Conservation (phyloP, 2,329 filamentous ascomycete species). For the Leptographium flavum region DNA sequence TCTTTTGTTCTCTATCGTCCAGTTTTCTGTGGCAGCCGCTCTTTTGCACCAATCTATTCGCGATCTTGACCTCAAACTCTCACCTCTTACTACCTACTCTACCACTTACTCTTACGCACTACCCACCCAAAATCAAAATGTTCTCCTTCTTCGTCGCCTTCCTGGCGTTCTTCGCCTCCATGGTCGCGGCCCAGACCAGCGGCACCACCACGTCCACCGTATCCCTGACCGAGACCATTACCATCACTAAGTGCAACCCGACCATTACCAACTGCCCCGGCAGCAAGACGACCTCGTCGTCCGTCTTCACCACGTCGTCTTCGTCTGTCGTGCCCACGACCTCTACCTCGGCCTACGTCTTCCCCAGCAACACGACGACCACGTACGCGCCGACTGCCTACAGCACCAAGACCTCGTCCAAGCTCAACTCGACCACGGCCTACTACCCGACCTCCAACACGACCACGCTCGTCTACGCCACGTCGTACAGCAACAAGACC, state of each 20-base stretch:
- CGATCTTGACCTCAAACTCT: not conserved
- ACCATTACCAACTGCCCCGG: slow-evolving; percentile 28
- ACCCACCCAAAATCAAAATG: slow-evolving; percentile 4
- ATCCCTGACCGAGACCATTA: slow-evolving; percentile 29
- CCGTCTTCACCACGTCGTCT: slow-evolving; percentile 13
- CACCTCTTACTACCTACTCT: not conserved
- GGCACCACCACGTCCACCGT: slow-evolving; percentile 30
- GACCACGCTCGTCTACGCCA: slow-evolving; percentile 10
- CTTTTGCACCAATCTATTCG: not conserved
- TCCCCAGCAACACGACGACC: not conserved
- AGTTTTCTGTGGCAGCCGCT: not conserved
- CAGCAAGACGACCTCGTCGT: slow-evolving; percentile 10
- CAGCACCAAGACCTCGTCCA: slow-evolving; percentile 7
- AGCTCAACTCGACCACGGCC: slow-evolving; percentile 10
- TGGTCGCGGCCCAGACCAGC: slow-evolving; percentile 18
- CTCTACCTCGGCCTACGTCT: slow-evolving; percentile 1
- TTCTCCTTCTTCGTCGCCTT: slow-evolving; percentile 8
- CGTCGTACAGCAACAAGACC: slow-evolving; percentile 12
- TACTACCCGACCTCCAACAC: slow-evolving; percentile 10
- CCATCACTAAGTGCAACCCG: slow-evolving; percentile 33
- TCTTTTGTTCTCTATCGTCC: not conserved
- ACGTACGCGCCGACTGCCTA: slow-evolving; percentile 2
- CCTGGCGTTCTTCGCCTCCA: slow-evolving; percentile 23
- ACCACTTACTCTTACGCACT: not conserved
- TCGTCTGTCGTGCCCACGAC: not conserved